Evolutionary conservation across 768 basidiomycete species (phyloP), one percentile per base, ranked within the genome.

Genomic region (Serendipita vermifera): DNA sequence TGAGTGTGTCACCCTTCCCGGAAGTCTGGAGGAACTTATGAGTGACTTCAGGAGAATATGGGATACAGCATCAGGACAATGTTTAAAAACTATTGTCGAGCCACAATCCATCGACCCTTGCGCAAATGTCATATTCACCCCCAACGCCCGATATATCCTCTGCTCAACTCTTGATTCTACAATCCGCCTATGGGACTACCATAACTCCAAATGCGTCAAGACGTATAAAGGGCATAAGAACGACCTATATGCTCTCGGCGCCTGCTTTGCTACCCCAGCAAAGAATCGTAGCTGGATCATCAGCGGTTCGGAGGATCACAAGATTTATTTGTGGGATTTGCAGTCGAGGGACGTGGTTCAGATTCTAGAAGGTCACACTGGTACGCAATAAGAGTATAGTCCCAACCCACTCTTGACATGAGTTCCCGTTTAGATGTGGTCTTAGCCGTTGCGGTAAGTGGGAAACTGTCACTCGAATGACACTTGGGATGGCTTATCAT

Each of bases 61-160:
- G 96, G 94, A 99, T 65, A 83, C 89, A 0, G 83, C 92, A 56
- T 94, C 93, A 2, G 96, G 94, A 2, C 96, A 99, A 69, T 99
- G 96, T 69, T 74, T 99, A 51, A 98, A 96, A 69, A 98, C 96
- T 1, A 70, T 99, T 41, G 93, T 92, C 7, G 92, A 97, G 97
- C 63, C 89, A 91, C 60, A 96, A 91, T 69, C 93, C 94, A 2
- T 84, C 92, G 67, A 35, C 56, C 38, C 41, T 61, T 90, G 90
- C 59, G 90, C 90, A 14, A 83, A 86, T 69, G 90, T 91, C 51
- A 76, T 75, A 62, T 98, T 98, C 69, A 88, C 93, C 20, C 91
- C 90, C 0, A 97, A 96, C 67, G 91, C 90, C 1, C 80, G 77
- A 63, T 93, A 85, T 68, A 78, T 98, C 24, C 76, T 99, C 38